phyloP scores from a whole-genome alignment of 495 filamentous ascomycete genomes.

The Mytilinidion resinicola region DNA sequence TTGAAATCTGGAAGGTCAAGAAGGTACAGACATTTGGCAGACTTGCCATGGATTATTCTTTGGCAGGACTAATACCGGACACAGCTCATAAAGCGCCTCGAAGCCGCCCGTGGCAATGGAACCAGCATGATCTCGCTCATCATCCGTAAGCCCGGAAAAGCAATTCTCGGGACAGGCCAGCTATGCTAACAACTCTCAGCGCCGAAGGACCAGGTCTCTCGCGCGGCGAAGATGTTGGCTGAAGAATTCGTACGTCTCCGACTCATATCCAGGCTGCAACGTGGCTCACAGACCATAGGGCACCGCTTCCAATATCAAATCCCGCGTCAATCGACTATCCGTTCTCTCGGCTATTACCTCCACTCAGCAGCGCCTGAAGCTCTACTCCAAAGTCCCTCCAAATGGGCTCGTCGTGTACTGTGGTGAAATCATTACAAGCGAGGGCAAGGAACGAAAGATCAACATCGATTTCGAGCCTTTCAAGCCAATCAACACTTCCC shows the following conservation, averaged over 20 bases:
- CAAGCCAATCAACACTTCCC: slow-evolving; percentile 98
- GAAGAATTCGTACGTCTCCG: slow-evolving; percentile 85
- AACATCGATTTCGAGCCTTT: slow-evolving; percentile 99
- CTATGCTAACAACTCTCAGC: slow-evolving; percentile 46
- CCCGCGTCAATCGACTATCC: slow-evolving; percentile 94
- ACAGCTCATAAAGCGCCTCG: slow-evolving; percentile 70
- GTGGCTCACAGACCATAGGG: slow-evolving; percentile 41
- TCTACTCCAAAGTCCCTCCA: slow-evolving; percentile 96
- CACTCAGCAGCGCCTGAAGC: slow-evolving; percentile 95
- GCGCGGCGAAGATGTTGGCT: slow-evolving; percentile 97
- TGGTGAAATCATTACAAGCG: slow-evolving; percentile 98
- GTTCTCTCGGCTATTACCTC: slow-evolving; percentile 97
- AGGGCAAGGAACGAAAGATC: slow-evolving; percentile 98
- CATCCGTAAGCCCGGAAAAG: slow-evolving; percentile 63
- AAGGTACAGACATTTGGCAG: slow-evolving; percentile 79
- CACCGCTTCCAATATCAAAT: slow-evolving; percentile 98
- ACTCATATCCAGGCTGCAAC: neutral
- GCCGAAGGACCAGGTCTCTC: slow-evolving; percentile 95
- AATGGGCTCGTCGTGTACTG: slow-evolving; percentile 98
- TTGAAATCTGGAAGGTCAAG: slow-evolving; percentile 91
- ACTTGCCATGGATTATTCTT: slow-evolving; percentile 54
- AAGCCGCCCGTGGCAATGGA: slow-evolving; percentile 83
- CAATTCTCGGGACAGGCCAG: neutral
- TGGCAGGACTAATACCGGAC: slow-evolving; percentile 23
- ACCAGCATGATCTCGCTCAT: slow-evolving; percentile 99